Conservation (phyloP, 83 land plant species). For the Thuja plicata region DNA sequence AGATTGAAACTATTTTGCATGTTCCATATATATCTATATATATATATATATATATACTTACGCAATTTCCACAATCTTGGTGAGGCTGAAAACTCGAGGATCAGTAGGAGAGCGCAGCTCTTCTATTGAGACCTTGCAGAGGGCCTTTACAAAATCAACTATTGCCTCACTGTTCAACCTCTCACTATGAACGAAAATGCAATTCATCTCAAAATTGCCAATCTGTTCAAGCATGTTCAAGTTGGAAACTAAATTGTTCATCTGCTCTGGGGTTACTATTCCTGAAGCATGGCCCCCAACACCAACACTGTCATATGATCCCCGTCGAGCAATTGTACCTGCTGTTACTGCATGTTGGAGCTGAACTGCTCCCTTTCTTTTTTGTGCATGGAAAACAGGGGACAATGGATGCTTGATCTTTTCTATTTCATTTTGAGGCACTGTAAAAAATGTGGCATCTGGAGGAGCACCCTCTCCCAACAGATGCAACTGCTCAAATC, state of each 20-base stretch:
- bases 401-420: slow-evolving; percentile 48
- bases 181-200: slow-evolving; percentile 88
- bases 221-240: slow-evolving; percentile 89
- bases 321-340: slow-evolving; percentile 73
- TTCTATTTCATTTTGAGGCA: slow-evolving; percentile 59
- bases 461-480: slow-evolving; percentile 95
- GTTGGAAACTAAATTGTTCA: slow-evolving; percentile 77
- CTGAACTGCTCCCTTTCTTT: slow-evolving; percentile 65
- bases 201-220: slow-evolving; percentile 90
- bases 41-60: slow-evolving; percentile 48
- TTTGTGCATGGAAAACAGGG: slow-evolving; percentile 45
- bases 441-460: slow-evolving; percentile 83
- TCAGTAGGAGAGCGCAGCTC: slow-evolving; percentile 94
- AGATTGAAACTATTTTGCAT: not conserved
- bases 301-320: slow-evolving; percentile 91
- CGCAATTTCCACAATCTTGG: slow-evolving; percentile 97
- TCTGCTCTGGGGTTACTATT: slow-evolving; percentile 83
- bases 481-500: slow-evolving; percentile 92
- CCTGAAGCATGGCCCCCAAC: slow-evolving; percentile 60
- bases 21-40: too few relatives aligned
- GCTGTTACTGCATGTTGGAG: slow-evolving; percentile 83
- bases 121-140: slow-evolving; percentile 91
- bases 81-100: slow-evolving; percentile 95
- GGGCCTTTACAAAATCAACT: slow-evolving; percentile 94
- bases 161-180: slow-evolving; percentile 96